These are phyloP conservation scores for Solanum hybrid DNA, from an alignment of 305 asterid species.

Conservation along the genomic window DNA sequence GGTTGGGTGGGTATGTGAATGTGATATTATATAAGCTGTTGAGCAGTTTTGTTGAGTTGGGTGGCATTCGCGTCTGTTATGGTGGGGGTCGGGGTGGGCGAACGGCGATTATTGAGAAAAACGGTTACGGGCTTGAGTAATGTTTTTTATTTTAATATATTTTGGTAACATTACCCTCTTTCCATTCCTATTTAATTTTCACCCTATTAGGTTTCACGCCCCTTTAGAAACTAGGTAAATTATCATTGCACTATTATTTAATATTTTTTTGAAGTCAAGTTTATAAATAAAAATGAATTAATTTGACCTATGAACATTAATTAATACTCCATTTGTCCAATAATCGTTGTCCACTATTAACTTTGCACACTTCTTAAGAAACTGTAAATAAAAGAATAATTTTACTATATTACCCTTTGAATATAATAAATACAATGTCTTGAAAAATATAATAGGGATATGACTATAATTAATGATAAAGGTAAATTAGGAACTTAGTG, in stretches of 20 bases:
- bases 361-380: background rate
- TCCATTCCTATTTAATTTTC: no score
- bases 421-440: background rate
- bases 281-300: no score
- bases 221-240: background rate
- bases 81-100: background rate
- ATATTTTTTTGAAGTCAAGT: no score
- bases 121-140: slow-evolving; percentile 6
- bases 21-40: background rate
- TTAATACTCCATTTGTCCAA: no score
- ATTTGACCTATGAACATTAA: no score
- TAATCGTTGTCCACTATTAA: no score
- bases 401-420: background rate
- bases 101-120: slow-evolving; percentile 10
- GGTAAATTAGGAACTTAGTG: background rate
- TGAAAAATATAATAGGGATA: background rate
- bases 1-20: background rate
- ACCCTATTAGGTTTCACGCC: accelerated
- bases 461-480: background rate
- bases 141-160: background rate
- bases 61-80: slow-evolving; percentile 38
- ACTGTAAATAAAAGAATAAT: no score
- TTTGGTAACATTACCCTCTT: background rate
- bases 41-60: slow-evolving; percentile 28
- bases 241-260: no score